Evolutionary conservation across 1,139 yeast genomes (phyloP), one percentile per base, ranked within the genome.

Genomic region (Diutina siamensis): DNA sequence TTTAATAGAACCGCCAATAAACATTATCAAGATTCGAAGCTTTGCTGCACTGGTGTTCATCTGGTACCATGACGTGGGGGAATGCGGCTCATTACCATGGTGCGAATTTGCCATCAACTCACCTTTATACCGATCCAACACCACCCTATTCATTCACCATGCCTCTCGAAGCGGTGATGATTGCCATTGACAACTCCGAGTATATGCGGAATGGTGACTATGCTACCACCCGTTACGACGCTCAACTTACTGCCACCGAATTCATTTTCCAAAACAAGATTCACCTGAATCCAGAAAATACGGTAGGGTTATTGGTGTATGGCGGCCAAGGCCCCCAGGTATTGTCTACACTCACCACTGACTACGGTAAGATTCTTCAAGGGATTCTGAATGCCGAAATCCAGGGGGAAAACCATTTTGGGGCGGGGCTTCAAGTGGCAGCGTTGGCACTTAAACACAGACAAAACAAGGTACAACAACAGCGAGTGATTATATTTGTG

Each of bases 141-240:
- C n/a, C n/a, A n/a, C n/a, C n/a, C n/a, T n/a, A n/a, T n/a, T n/a
- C n/a, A 25, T 7, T 10, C 55, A 63, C 52, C 45, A 87, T 87
- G 96, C 96, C 83, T 53, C 78, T 89, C 58, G 97, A 92, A 67
- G 97, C 98, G 52, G 85, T 97, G 18, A 89, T 92, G 86, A 78
- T 92, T 53, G 87, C 88, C 56, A 78, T 92, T 58, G 98, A 94
- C 68, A 89, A 88, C 72, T 87, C 97, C 49, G 98, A 94, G 67
- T 92, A 74, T 63, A 85, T 89, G 78, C 76, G 98, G 58, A 92
- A 92, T 61, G 98, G 97, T 38, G 98, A 94, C 63, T 94, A 82
- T 59, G 74, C 87, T 44, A 80, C 95, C 27, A 82, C 94, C 21
- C 76, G 98, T 57, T 89, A 83, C 60, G 95, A 84, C 50, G 97